A percentile compares a stretch with the other conserved stretches of the same genome.
Evolutionary conservation across 2,329 filamentous ascomycete species (phyloP).

Genomic region (Leptographium procerum): DNA sequence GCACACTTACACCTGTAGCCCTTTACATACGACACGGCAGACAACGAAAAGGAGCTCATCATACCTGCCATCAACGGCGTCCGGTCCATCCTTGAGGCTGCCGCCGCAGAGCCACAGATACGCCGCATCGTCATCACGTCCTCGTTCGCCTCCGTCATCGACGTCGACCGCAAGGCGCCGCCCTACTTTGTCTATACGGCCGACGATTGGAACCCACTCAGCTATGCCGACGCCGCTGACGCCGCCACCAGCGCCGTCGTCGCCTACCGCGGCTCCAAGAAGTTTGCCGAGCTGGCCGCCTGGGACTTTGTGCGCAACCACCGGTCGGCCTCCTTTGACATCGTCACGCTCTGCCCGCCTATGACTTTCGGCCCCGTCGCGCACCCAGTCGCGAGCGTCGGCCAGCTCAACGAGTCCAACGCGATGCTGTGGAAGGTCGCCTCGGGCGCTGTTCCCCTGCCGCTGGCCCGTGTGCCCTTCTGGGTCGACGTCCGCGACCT

Average conservation of each 20-base stretch:
- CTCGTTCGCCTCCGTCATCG: slow-evolving; percentile 11
- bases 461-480: slow-evolving; percentile 5
- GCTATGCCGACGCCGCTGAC: slow-evolving; percentile 29
- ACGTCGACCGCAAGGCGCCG: slow-evolving; percentile 15
- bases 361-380: slow-evolving; percentile 10
- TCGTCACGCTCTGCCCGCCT: slow-evolving; percentile 21
- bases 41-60: slow-evolving; percentile 34
- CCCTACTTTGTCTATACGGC: slow-evolving; percentile 26
- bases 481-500: slow-evolving; percentile 11
- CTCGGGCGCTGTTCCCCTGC: slow-evolving; percentile 11
- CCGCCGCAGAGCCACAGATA: slow-evolving; percentile 16
- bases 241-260: slow-evolving; percentile 20
- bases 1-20: slow-evolving; percentile 18
- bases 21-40: slow-evolving; percentile 26
- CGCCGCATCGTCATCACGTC: slow-evolving; percentile 18
- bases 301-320: slow-evolving; percentile 36
- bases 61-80: slow-evolving; percentile 34
- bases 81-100: slow-evolving; percentile 26
- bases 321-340: slow-evolving; percentile 34
- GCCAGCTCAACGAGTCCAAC: slow-evolving; percentile 9
- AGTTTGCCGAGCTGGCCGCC: slow-evolving; percentile 38
- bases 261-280: slow-evolving; percentile 45
- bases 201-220: slow-evolving; percentile 42
- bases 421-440: slow-evolving; percentile 9
- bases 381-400: not conserved